Percentiles rank a stretch among this genome's conserved stretches.
These are phyloP conservation scores for Pseudogymnoascus sp. DNA, from an alignment of 2,329 filamentous ascomycete genomes.

Conservation along the genomic window DNA sequence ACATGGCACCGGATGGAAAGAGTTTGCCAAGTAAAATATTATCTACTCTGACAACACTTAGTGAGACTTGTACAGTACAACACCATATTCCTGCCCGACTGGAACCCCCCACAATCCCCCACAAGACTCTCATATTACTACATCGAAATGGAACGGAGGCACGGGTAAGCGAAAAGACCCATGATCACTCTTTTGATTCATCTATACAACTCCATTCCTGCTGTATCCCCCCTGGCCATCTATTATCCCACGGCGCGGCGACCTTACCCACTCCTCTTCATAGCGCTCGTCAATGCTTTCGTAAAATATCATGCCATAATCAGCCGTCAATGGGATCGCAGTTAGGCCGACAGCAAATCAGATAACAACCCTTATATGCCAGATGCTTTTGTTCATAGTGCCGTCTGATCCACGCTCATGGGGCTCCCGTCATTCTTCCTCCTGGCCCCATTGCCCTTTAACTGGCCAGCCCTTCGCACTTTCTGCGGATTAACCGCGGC, in stretches of 20 bases:
- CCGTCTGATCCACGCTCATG: conserved; percentile 23
- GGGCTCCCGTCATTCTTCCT: conserved; percentile 23
- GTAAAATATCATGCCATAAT: conserved; percentile 7
- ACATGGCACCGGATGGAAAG: neutral
- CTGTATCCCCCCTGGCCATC: neutral
- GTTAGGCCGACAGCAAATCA: neutral
- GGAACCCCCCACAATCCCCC: neutral
- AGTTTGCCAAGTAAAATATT: neutral
- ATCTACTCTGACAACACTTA: neutral
- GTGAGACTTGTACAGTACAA: neutral
- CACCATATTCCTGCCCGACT: neutral
- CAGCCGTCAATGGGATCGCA: neutral
- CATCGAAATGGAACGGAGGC: neutral
- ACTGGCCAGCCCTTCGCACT: conserved; percentile 13
- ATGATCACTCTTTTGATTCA: conserved; percentile 7
- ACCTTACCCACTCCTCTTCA: conserved; percentile 2
- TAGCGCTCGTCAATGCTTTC: conserved; percentile 7
- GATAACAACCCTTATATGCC: conserved; percentile 7
- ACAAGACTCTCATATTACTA: neutral
- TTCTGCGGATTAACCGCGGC: conserved; percentile 31
- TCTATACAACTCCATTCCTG: conserved; percentile 8
- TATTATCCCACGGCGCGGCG: conserved; percentile 6
- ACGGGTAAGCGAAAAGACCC: conserved; percentile 1
- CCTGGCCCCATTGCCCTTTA: conserved; percentile 6
- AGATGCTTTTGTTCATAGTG: conserved; percentile 4